Evolutionary conservation across 139 green algal species (phyloP).

Genomic region (Haematococcus lacustris): DNA sequence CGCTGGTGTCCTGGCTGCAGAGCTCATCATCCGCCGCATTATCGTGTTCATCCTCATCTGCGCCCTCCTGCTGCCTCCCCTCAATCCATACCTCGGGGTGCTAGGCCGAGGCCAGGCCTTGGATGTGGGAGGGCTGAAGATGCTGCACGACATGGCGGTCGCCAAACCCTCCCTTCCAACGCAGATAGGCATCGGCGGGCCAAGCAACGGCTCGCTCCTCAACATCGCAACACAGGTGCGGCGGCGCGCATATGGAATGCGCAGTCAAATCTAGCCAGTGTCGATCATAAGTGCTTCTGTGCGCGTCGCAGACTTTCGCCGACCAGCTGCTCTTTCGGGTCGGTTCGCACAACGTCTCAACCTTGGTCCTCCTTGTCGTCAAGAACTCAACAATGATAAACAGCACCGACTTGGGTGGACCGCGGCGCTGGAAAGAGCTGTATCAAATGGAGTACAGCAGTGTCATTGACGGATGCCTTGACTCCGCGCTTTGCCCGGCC

Average conservation of each 20-base stretch:
- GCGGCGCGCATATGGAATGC: too few relatives aligned
- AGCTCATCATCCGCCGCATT: constrained; percentile 81
- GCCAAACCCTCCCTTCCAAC: too few relatives aligned
- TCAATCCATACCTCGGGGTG: constrained; percentile 64
- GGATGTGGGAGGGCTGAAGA: constrained; percentile 57
- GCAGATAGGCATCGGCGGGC: too few relatives aligned
- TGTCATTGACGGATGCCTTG: too few relatives aligned
- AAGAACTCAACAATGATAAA: constrained; percentile 32
- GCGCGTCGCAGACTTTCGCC: too few relatives aligned
- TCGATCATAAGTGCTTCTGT: too few relatives aligned
- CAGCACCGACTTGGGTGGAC: too few relatives aligned
- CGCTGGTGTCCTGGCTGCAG: too few relatives aligned
- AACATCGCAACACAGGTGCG: too few relatives aligned
- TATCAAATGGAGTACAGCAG: constrained; percentile 12
- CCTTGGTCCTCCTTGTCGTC: constrained; percentile 42
- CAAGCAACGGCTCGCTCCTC: too few relatives aligned
- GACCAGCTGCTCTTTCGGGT: too few relatives aligned
- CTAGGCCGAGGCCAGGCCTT: constrained; percentile 51
- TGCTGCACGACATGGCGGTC: constrained; percentile 70
- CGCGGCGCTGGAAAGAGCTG: constrained; percentile 34
- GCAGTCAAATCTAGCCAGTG: too few relatives aligned
- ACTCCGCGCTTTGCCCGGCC: neutral
- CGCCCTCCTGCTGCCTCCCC: constrained; percentile 77
- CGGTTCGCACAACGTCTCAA: constrained; percentile 17
- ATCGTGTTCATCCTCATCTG: constrained; percentile 77